Evolutionary conservation across 495 filamentous ascomycete genomes (phyloP), one percentile per base, ranked within the genome.

Genomic region (Venustampulla echinocandica): DNA sequence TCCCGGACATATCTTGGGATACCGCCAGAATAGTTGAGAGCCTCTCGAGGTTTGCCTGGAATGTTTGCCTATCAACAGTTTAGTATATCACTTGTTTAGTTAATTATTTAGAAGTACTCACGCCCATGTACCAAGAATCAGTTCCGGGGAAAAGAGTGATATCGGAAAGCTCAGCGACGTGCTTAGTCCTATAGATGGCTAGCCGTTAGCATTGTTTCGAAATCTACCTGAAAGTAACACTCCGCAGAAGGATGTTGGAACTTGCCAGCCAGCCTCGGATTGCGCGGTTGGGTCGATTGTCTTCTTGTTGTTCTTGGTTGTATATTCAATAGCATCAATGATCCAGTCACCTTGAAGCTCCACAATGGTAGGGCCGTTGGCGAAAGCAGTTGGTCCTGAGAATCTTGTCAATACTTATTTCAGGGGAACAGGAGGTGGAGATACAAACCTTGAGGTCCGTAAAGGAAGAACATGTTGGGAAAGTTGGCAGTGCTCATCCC

Each of bases 261-360:
- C n/a, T n/a, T n/a, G n/a, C 75, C 75, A 80, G 19, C 46, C 44
- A 33, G 71, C 57, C 46, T 71, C 68, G 4, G 69, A 70, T 51
- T 73, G 67, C 14, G 46, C 45, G 7, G 62, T 70, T 4, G 71
- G 54, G 30, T 76, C 62, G 23, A 72, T 57, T 17, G 61, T 67
- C 21, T 53, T 63, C 40, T 76, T 60, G 6, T 61, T 55, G 23
- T 70, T 58, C 15, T 66, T 59, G 28, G 61, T 49, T 40, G 69
- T 61, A 40, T 67, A 62, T 30, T 55, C 51, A 40, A 77, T 66
- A 5, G 64, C 62, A 44, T 74, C 69, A 28, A 59, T 64, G 41
- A 80, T 72, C 68, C 66, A 77, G 21, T 69, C 55, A 10, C 64
- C 70, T 49, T 80, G 68, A 28, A 71, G 56, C 47, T 77, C 74